Percentiles rank a stretch among this genome's conserved stretches.
Conservation (phyloP, 176 grass and related monocot genomes). For the Ensete glaucum region DNA sequence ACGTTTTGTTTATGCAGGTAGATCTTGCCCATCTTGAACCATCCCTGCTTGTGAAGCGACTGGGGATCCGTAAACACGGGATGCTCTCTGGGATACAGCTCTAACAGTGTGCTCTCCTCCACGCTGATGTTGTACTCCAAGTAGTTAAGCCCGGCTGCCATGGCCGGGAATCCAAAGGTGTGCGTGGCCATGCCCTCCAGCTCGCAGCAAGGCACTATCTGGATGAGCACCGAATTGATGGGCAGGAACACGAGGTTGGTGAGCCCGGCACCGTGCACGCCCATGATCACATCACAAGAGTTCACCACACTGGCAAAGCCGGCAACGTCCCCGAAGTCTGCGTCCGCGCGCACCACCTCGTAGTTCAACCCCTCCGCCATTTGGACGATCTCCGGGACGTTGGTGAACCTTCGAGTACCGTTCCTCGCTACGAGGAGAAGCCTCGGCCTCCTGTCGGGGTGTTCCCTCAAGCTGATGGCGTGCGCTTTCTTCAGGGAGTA, state of each 20-base stretch:
- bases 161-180: background rate
- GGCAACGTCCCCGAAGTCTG: slow-evolving; percentile 1
- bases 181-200: slow-evolving; percentile 11
- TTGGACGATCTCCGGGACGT: slow-evolving; percentile 2
- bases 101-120: slow-evolving; percentile 11
- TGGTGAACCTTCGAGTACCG: slow-evolving; percentile 9
- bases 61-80: background rate
- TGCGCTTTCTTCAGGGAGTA: background rate
- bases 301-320: slow-evolving; percentile 26
- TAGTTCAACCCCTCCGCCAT: slow-evolving; percentile 3
- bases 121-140: slow-evolving; percentile 9
- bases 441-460: background rate
- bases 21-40: slow-evolving; percentile 12
- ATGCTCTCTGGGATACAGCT: background rate
- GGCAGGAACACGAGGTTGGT: slow-evolving; percentile 75
- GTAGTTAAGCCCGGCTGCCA: background rate
- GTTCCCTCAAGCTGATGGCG: background rate
- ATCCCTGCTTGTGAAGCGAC: background rate
- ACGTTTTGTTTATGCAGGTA: slow-evolving; percentile 7
- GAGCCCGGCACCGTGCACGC: slow-evolving; percentile 66
- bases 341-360: slow-evolving; percentile 4
- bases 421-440: slow-evolving; percentile 3
- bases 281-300: slow-evolving; percentile 77
- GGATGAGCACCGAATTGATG: slow-evolving; percentile 23
- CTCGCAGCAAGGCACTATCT: slow-evolving; percentile 8